Base-by-base conservation (phyloP, 139 green algal genomes). In the Raphidocelis subcapitata region DNA sequence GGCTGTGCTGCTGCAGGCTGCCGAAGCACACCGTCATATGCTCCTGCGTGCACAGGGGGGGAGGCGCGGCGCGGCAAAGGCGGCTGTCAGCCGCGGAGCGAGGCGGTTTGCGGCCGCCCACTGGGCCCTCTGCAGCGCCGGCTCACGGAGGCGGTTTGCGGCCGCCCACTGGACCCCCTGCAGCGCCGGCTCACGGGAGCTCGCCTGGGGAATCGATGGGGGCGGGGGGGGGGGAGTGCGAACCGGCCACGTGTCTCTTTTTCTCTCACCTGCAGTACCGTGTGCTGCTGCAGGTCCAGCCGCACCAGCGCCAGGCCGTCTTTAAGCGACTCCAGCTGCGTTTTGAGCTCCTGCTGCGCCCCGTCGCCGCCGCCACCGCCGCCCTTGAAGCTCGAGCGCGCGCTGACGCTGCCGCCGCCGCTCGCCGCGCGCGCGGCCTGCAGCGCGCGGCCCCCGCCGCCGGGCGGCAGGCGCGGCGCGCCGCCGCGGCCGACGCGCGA, bases 221-320 rank as follows among this genome's bases (percentile, higher is more conserved):
- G n/a, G n/a, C n/a, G n/a, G n/a, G n/a, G n/a, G n/a, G n/a, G n/a
- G n/a, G n/a, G n/a, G n/a, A n/a, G n/a, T n/a, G n/a, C n/a, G n/a
- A n/a, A n/a, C n/a, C n/a, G n/a, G n/a, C n/a, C n/a, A n/a, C n/a
- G 55, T 35, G 5, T 28, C 8, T 15, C 59, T 55, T 20, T 31
- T 5, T 23, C 24, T n/a, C 1, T 60, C 57, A 75, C 65, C 65
- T 71, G 74, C 67, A 75, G 46, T 1, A 66, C 66, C 5, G 67
- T 75, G 26, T 75, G 74, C 47, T 80, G 65, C 74, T 80, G 74
- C 66, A 67, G 24, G 59, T 80, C 60, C 26, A 75, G 56, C 60
- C 62, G 37, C 28, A 75, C 15, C 33, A 75, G 33, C 32, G 65
- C 55, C 32, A 31, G 47, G 41, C 24, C 41, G 55, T 80, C 74